These are phyloP conservation scores for Zizania palustris DNA, from an alignment of 202 grass and related monocot genomes.

Conservation along the genomic window DNA sequence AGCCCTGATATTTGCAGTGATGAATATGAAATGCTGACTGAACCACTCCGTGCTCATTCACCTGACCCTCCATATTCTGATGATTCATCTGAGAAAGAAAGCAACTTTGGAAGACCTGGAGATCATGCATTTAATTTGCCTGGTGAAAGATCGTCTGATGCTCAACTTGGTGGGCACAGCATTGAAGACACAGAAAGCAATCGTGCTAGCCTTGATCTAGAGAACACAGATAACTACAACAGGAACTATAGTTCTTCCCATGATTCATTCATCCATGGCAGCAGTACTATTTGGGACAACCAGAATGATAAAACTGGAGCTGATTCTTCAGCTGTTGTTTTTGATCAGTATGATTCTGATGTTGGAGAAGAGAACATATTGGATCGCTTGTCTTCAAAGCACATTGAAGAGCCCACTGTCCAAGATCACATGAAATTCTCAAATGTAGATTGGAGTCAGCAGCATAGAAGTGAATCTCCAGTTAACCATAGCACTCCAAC, in stretches of 20 bases:
- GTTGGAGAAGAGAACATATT: constrained; percentile 62
- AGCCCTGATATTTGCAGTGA: constrained; percentile 31
- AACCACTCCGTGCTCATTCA: constrained; percentile 49
- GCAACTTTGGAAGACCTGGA: constrained; percentile 35
- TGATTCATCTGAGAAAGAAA: constrained; percentile 46
- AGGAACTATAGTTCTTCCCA: constrained; percentile 38
- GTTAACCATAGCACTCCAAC: constrained; percentile 39
- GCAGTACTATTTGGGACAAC: constrained; percentile 40
- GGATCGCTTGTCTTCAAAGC: constrained; percentile 61
- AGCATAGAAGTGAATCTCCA: constrained; percentile 46
- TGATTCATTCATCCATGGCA: constrained; percentile 33
- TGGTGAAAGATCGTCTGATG: constrained; percentile 41
- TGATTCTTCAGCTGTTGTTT: constrained; percentile 51
- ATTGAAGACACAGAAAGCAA: constrained; percentile 29
- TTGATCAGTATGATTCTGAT: constrained; percentile 73
- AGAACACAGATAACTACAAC: constrained; percentile 39
- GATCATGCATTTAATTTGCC: constrained; percentile 42
- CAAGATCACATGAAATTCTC: constrained; percentile 38
- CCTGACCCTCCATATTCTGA: constrained; percentile 26
- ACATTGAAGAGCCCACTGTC: constrained; percentile 48
- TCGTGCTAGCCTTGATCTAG: constrained; percentile 29
- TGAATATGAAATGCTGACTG: constrained; percentile 40
- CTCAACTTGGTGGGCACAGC: constrained; percentile 31
- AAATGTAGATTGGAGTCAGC: constrained; percentile 41
- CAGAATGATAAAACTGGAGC: constrained; percentile 35